Evolutionary conservation across 805 yeast genomes (phyloP), one percentile per base, ranked within the genome.

Genomic region (Suhomyces vadensis): DNA sequence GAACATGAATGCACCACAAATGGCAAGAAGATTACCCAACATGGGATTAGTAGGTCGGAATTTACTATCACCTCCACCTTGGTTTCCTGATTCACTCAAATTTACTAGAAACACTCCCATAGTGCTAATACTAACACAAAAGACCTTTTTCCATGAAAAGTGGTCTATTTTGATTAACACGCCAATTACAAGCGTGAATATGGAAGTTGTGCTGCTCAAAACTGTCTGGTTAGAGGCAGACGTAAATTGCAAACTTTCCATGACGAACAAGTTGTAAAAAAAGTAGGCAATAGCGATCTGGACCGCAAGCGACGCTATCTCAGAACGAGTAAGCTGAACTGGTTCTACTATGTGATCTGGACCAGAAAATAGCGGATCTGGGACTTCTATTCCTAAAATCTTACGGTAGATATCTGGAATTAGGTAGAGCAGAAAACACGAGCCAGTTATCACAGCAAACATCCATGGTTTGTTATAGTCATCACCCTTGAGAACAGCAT

Each of bases 151-250:
- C 10, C 60, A 4, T 11, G 77, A 58, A 47, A 78, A 65, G 5
- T 53, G 52, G 43, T 78, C 83, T 14, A 74, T 71, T 20, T 64
- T 63, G 16, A 67, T 54, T 7, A 61, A 16, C 1, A 59, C 64
- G 1, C 82, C 79, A 16, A 77, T 57, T 11, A 76, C 49, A 26
- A 78, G 58, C 0, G 82, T 75, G 54, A 76, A 78, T 3, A 77
- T 64, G 10, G 82, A 73, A 3, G 81, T 69, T 1, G 80, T 71
- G 2, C 82, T 72, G 5, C 79, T 70, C 13, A 78, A 54, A 7
- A 78, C 74, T 0, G 82, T 74, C 50, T 71, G 78, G 51, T 76
- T 77, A 16, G 82, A 73, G 0, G 81, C 79, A 8, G 78, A 69
- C 0, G 83, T 78, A 52, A 66, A 78, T 48, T 66, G 65, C 36